Conservation (phyloP, 805 yeast species). For the Zygosaccharomyces gambellarensis region DNA sequence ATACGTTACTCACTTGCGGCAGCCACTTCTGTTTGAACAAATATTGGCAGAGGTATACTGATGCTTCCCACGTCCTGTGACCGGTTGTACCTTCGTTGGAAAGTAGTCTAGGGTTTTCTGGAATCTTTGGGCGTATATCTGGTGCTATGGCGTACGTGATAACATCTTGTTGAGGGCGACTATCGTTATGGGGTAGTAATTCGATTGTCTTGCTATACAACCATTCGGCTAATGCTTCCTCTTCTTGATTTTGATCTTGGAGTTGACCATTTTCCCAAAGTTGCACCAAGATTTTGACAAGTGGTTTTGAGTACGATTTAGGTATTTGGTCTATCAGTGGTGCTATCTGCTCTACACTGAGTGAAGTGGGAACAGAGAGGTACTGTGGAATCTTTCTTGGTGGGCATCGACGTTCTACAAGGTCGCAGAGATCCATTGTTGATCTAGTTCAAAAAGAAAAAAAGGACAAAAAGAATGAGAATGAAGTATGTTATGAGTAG, state of each 20-base stretch:
- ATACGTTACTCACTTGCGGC: slow-evolving; percentile 23
- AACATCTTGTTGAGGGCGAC: slow-evolving; percentile 30
- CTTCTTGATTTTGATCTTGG: slow-evolving; percentile 9
- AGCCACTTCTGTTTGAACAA: slow-evolving; percentile 28
- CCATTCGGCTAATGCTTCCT: slow-evolving; percentile 26
- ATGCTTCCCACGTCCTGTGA: slow-evolving; percentile 90
- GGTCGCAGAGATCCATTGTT: slow-evolving; percentile 3
- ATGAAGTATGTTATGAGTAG: too few relatives aligned
- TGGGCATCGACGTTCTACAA: slow-evolving; percentile 4
- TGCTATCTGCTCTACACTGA: background rate
- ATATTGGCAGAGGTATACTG: slow-evolving; percentile 57
- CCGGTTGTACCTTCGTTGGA: slow-evolving; percentile 80
- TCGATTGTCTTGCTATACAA: slow-evolving; percentile 32
- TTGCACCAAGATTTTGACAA: slow-evolving; percentile 1
- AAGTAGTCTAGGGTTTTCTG: slow-evolving; percentile 59
- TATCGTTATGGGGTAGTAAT: slow-evolving; percentile 19
- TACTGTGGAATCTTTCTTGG: slow-evolving; percentile 1
- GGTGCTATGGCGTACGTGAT: slow-evolving; percentile 31
- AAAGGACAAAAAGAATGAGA: background rate
- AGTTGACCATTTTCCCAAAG: slow-evolving; percentile 2
- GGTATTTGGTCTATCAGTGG: background rate
- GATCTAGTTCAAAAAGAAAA: background rate
- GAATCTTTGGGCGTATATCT: slow-evolving; percentile 33
- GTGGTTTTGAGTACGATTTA: background rate
- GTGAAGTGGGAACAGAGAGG: background rate